Evolutionary conservation across 2,329 filamentous ascomycete species (phyloP).

Genomic region (Trichoderma sp.): DNA sequence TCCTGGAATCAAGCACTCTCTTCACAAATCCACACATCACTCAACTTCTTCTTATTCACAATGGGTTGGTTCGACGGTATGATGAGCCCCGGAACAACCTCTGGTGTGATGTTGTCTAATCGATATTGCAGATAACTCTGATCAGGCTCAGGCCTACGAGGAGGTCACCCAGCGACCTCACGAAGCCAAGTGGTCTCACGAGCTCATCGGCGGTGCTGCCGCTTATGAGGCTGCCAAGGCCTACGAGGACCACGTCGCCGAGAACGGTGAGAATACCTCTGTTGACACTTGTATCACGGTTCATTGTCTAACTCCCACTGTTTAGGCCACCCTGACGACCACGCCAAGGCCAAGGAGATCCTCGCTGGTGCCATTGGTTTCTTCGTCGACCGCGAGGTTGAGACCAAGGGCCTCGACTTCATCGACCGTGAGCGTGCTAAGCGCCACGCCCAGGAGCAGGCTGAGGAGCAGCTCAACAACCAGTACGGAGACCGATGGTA

Average conservation of each 20-base stretch:
- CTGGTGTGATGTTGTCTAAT: neutral
- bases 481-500: slow-evolving; percentile 20
- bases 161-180: slow-evolving; percentile 27
- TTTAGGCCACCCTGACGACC: slow-evolving; percentile 28
- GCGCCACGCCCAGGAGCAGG: slow-evolving; percentile 28
- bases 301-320: neutral
- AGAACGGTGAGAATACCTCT: slow-evolving; percentile 23
- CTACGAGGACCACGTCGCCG: slow-evolving; percentile 30
- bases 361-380: slow-evolving; percentile 29
- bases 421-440: slow-evolving; percentile 31
- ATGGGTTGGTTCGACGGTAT: slow-evolving; percentile 27
- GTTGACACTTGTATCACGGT: neutral
- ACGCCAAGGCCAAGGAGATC: slow-evolving; percentile 32
- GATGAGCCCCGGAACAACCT: neutral
- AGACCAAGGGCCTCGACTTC: slow-evolving; percentile 31
- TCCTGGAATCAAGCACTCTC: neutral
- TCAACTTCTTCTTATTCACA: slow-evolving; percentile 16
- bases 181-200: slow-evolving; percentile 32
- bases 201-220: slow-evolving; percentile 32
- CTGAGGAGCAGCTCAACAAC: slow-evolving; percentile 25
- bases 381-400: slow-evolving; percentile 33
- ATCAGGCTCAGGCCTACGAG: slow-evolving; percentile 28
- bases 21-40: slow-evolving; percentile 1
- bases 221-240: slow-evolving; percentile 33
- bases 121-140: slow-evolving; percentile 23